These are phyloP conservation scores for Umbelopsis isabellina DNA, from an alignment of 192 early-diverging fungal genomes.

Conservation along the genomic window DNA sequence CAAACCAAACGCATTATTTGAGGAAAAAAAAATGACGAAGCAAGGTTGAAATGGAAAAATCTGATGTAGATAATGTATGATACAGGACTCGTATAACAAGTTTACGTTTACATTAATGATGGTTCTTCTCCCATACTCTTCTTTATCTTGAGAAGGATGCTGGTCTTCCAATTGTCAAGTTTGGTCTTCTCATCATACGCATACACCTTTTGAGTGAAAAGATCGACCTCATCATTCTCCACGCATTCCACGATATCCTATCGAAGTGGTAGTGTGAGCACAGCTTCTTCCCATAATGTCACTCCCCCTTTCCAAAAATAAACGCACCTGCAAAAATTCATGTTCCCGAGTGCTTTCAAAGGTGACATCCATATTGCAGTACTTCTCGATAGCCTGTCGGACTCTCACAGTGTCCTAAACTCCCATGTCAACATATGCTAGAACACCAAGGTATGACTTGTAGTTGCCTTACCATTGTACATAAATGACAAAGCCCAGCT, in stretches of 20 bases:
- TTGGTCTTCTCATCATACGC: conserved; percentile 88
- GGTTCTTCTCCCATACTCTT: conserved; percentile 75
- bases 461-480: conserved; percentile 61
- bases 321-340: conserved; percentile 66
- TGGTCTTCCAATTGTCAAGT: conserved; percentile 97
- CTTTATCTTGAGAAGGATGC: conserved; percentile 86
- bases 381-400: conserved; percentile 76
- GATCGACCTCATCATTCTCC: conserved; percentile 79
- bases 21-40: too few species aligned
- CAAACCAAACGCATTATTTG: too few species aligned
- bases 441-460: neutral
- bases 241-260: conserved; percentile 73
- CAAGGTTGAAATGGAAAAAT: neutral
- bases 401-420: conserved; percentile 77
- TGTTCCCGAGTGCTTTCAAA: conserved; percentile 88
- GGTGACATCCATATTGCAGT: conserved; percentile 85
- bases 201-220: conserved; percentile 79
- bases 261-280: neutral
- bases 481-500: conserved; percentile 89
- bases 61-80: conserved; percentile 20
- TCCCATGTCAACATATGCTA: neutral
- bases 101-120: conserved; percentile 51
- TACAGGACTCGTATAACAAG: neutral
- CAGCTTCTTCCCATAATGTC: neutral
- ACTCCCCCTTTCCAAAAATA: neutral